Evolutionary conservation across 148 eudicot species (phyloP).

Genomic region (Silene latifolia): DNA sequence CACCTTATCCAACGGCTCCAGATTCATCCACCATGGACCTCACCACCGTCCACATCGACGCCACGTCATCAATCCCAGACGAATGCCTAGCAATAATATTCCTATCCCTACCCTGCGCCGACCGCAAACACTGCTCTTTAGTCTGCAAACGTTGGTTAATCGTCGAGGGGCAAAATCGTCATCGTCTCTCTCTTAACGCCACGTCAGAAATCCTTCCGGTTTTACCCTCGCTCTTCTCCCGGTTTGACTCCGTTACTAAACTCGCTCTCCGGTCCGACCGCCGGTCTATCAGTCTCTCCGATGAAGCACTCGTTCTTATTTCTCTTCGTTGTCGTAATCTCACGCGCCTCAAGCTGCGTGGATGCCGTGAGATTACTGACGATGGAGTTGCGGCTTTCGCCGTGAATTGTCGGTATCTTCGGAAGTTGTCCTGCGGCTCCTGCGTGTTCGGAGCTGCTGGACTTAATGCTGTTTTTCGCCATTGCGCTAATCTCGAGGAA

Average conservation of each 20-base stretch:
- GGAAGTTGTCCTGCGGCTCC: constrained; percentile 48
- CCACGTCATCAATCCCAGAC: constrained; percentile 40
- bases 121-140: constrained; percentile 35
- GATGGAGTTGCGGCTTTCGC: constrained; percentile 41
- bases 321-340: constrained; percentile 42
- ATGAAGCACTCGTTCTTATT: constrained; percentile 32
- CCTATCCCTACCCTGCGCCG: constrained; percentile 33
- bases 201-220: constrained; percentile 23
- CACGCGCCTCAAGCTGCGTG: constrained; percentile 50
- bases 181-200: constrained; percentile 44
- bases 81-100: constrained; percentile 47
- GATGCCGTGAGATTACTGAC: constrained; percentile 45
- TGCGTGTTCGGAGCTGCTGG: constrained; percentile 57
- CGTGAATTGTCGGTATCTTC: constrained; percentile 34
- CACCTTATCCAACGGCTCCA: neutral
- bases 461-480: constrained; percentile 38
- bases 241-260: constrained; percentile 55
- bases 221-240: constrained; percentile 31
- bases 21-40: neutral
- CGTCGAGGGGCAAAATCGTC: constrained; percentile 52
- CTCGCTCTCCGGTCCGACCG: constrained; percentile 54
- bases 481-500: constrained; percentile 45
- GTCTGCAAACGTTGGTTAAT: constrained; percentile 42
- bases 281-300: constrained; percentile 35
- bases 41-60: constrained; percentile 7